These are phyloP conservation scores for Vitis rupestris DNA, from an alignment of 164 flowering plant genomes.

Conservation along the genomic window DNA sequence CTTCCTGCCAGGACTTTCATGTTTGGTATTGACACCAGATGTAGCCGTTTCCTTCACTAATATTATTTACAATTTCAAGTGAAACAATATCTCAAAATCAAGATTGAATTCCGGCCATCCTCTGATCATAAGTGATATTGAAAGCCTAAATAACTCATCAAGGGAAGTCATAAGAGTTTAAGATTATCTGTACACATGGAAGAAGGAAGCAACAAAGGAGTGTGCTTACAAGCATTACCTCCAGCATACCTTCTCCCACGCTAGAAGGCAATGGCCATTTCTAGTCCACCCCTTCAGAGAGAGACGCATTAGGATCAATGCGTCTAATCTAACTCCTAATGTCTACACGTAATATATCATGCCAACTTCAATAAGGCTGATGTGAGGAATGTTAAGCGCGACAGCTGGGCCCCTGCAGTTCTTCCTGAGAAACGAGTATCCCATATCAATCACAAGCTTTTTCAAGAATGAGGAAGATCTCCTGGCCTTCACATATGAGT, in stretches of 20 bases:
- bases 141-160: neutral
- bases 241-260: too few relatives aligned
- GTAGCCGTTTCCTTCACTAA: neutral
- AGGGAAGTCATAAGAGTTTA: neutral
- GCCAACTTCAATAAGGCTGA: conserved; percentile 56
- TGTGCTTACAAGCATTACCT: too few relatives aligned
- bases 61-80: neutral
- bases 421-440: conserved; percentile 52
- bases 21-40: too few relatives aligned
- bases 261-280: too few relatives aligned
- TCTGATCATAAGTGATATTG: neutral
- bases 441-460: conserved; percentile 40
- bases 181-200: neutral
- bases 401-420: conserved; percentile 58
- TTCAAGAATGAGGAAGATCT: conserved; percentile 39
- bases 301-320: neutral
- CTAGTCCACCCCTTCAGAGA: too few relatives aligned
- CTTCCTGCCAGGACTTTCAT: too few relatives aligned
- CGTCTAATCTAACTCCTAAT: neutral
- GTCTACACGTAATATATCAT: conserved; percentile 48
- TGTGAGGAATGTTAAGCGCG: conserved; percentile 50
- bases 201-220: neutral
- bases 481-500: conserved; percentile 48
- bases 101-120: neutral
- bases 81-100: neutral